Base-by-base conservation (phyloP, 257 asterid species). In the Primulina tabacum region DNA sequence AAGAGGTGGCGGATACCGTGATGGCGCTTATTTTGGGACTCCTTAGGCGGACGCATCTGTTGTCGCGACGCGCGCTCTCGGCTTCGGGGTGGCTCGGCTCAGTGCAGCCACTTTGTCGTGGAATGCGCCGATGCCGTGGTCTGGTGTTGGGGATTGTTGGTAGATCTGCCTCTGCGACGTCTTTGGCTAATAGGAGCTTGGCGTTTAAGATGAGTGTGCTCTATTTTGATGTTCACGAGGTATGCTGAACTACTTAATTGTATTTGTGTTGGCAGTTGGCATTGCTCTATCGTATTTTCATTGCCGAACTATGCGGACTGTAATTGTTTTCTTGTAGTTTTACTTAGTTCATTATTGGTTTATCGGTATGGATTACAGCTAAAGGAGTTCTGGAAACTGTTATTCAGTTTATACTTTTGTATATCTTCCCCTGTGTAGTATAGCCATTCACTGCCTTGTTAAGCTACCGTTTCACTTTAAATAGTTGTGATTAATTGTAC, bases 41-140 rank as follows among this genome's bases (percentile, higher is more conserved):
- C 40, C 84, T 94, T 14, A 86, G 97, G 65, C 90, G 99, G 26
- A 94, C 99, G 69, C 99, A 94, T 77, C 83, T 94, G 78, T 95
- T 94, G 53, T 94, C 97, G 7, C 82, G 95, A 29, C 97, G 88
- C 71, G 83, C 96, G 2, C 83, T 88, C 53, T 91, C 99, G 57
- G 96, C 97, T 57, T 91, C 99, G 17, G 97, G 99, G 11, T 94
- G 99, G 99, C 90, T 94, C 37, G 99, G 99, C 61, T 88, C 97
- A 1, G 90, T 94, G 71, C 99, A 94, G 96, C 99, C 97, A 61
- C 92, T 91, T 38, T 94, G 99, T 78, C 94, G 99, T 18, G 99
- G 99, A 68, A 86, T 86, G 89, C 81, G 92, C 64, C 77, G 92
- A 56, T 86, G 92, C 62, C 77, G 92, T 0, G 92, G 92, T 21